A percentile compares a stretch with the other conserved stretches of the same genome.
These are phyloP conservation scores for Gossypium ekmanianum DNA, from an alignment of 345 rosid genomes.

Conservation along the genomic window DNA sequence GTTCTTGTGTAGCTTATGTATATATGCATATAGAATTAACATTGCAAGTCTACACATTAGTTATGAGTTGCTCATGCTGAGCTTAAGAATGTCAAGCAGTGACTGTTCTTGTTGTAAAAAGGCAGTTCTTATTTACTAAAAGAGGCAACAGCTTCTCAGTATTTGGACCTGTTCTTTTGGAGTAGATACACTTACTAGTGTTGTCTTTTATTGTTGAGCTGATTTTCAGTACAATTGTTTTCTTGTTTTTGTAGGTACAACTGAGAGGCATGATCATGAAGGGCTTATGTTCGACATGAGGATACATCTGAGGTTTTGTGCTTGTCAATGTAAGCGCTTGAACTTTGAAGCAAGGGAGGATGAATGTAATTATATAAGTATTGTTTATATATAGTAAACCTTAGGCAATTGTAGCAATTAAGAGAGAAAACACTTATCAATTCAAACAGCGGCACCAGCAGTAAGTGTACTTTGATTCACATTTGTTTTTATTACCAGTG, in stretches of 20 bases:
- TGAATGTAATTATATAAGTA: background rate
- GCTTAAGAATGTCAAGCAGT: background rate
- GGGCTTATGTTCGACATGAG: background rate
- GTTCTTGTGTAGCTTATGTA: background rate
- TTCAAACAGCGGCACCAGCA: background rate
- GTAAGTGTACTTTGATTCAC: background rate
- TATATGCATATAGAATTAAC: background rate
- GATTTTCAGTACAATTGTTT: background rate
- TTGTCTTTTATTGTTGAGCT: background rate
- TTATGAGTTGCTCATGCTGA: background rate
- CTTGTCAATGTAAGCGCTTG: background rate
- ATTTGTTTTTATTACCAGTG: conserved; percentile 1
- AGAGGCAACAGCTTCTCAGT: too few relatives aligned
- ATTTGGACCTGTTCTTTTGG: too few relatives aligned
- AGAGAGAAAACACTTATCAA: background rate
- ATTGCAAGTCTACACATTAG: background rate
- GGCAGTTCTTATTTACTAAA: too few relatives aligned
- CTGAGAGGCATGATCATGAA: background rate
- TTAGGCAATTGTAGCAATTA: too few relatives aligned
- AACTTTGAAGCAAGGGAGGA: background rate
- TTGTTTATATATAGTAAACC: background rate
- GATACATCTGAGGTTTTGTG: too few relatives aligned
- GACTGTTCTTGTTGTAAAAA: too few relatives aligned
- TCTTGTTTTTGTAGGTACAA: too few relatives aligned
- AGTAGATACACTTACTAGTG: background rate